These are phyloP conservation scores for Huntiella omanensis DNA, from an alignment of 2,329 filamentous ascomycete genomes.

Conservation along the genomic window DNA sequence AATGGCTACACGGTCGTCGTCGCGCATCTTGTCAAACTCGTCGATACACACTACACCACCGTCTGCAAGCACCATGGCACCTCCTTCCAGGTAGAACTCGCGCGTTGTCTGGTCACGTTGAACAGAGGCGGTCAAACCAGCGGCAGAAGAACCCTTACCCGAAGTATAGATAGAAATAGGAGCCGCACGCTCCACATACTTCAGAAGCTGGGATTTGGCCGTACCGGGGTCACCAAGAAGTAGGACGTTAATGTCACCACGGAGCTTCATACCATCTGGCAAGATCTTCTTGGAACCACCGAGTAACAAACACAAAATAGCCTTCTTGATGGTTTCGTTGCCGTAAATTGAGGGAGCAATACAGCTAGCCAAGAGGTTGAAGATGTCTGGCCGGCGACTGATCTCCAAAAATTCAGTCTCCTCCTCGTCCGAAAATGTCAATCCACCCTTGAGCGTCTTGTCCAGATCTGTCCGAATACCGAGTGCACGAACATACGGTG, in stretches of 20 bases:
- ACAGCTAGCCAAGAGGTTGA: constrained; percentile 72
- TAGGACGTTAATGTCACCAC: constrained; percentile 95
- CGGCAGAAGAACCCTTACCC: constrained; percentile 91
- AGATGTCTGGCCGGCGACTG: constrained; percentile 80
- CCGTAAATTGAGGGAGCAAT: constrained; percentile 97
- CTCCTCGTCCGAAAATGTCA: constrained; percentile 80
- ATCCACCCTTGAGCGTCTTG: constrained; percentile 68
- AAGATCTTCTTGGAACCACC: constrained; percentile 96
- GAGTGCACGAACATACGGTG: constrained; percentile 81
- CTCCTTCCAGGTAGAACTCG: constrained; percentile 95
- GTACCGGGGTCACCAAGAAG: constrained; percentile 95
- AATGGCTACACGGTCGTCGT: constrained; percentile 92
- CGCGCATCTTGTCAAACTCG: constrained; percentile 99
- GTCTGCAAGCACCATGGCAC: constrained; percentile 95
- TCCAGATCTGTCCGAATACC: constrained; percentile 84
- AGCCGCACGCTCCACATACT: constrained; percentile 91
- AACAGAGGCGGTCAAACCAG: constrained; percentile 91
- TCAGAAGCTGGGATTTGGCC: constrained; percentile 89
- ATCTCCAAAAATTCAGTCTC: constrained; percentile 91
- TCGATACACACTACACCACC: constrained; percentile 96
- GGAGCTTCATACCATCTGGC: constrained; percentile 89
- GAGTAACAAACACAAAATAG: constrained; percentile 81
- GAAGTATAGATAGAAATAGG: constrained; percentile 98
- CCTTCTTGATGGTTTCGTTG: constrained; percentile 90
- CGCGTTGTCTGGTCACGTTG: constrained; percentile 81